Evolutionary conservation across 345 rosid species (phyloP).

Genomic region (Gossypium rotundifolium): DNA sequence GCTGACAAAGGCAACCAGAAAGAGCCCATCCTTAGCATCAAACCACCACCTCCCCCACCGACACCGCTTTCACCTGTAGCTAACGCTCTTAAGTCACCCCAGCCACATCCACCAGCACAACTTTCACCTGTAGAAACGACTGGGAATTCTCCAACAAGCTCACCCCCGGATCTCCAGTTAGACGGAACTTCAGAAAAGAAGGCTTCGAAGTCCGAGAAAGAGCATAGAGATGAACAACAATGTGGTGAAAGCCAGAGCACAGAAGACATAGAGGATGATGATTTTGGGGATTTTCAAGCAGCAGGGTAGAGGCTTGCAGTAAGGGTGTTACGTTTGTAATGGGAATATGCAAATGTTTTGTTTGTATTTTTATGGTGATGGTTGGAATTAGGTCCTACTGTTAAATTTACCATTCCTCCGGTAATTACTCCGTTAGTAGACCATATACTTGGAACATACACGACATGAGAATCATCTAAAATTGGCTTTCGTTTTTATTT

Average conservation of each 20-base stretch:
- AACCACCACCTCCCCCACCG: slow-evolving; percentile 82
- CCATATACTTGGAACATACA: not conserved
- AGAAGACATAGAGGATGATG: slow-evolving; percentile 64
- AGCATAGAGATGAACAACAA: slow-evolving; percentile 29
- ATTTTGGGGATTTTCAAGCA: slow-evolving; percentile 96
- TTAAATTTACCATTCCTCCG: not conserved
- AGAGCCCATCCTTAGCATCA: slow-evolving; percentile 53
- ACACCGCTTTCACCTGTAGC: slow-evolving; percentile 54
- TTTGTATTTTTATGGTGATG: not conserved
- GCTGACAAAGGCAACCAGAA: slow-evolving; percentile 53
- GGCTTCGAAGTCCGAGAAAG: slow-evolving; percentile 18
- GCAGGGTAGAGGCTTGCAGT: slow-evolving; percentile 39
- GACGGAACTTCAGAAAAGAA: slow-evolving; percentile 25
- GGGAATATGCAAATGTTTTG: not conserved
- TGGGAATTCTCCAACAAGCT: slow-evolving; percentile 33
- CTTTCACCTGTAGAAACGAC: slow-evolving; percentile 47
- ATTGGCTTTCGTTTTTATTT: not conserved
- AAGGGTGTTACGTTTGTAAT: not conserved
- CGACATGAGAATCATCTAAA: not conserved
- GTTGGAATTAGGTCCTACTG: not conserved
- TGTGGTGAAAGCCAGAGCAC: slow-evolving; percentile 21
- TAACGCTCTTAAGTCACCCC: slow-evolving; percentile 36
- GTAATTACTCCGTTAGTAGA: slow-evolving; percentile 3
- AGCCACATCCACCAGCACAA: slow-evolving; percentile 70
- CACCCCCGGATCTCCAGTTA: slow-evolving; percentile 29